Base-by-base conservation (phyloP, 768 basidiomycete genomes). In the Russula emetica region DNA sequence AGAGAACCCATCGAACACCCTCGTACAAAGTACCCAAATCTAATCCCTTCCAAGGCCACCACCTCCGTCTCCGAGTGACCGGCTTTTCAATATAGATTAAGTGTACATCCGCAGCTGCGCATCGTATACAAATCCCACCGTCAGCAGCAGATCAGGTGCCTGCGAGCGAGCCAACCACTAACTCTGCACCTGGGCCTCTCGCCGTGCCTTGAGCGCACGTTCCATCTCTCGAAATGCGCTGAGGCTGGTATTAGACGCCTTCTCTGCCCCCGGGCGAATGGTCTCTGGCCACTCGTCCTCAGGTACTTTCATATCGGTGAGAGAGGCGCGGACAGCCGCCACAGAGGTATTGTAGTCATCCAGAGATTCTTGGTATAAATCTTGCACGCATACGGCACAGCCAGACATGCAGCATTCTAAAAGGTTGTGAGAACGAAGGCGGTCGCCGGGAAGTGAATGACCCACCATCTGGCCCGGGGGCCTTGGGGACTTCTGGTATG, bases 351-450 rank as follows among this genome's bases (percentile, higher is more conserved):
- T 79, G 76, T 93, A 93, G 14, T 76, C 78, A 26, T 77, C 76
- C 2, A 91, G 73, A 0, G 86, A 82, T 54, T 93, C 91, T 64
- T 90, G 85, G 74, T 94, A 92, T 28, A 94, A 73, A 69, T 93
- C 92, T 74, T 95, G 91, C 9, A 95, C 88, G 73, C 94, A 95
- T n/a, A 94, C 75, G 0, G 92, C 90, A 71, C 94, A 96, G 34
- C 91, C 91, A 2, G 92, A 93, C 93, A 95, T 95, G 77, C 93
- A 96, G 74, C 93, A 94, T 74, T 94, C 93, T 94, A 42, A 5
- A 67, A 11, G 5, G 22, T n/a, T 44, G 18, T 55, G 16, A 30
- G 22, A 16, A 58, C 20, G 47, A 45, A 18, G 24, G 44, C 44
- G 44, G 45, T 50, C 34, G 50, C 26, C n/a, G 40, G 20, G 61